Evolutionary conservation across 805 yeast genomes (phyloP).

Genomic region (Sugiyamaella smithiae): DNA sequence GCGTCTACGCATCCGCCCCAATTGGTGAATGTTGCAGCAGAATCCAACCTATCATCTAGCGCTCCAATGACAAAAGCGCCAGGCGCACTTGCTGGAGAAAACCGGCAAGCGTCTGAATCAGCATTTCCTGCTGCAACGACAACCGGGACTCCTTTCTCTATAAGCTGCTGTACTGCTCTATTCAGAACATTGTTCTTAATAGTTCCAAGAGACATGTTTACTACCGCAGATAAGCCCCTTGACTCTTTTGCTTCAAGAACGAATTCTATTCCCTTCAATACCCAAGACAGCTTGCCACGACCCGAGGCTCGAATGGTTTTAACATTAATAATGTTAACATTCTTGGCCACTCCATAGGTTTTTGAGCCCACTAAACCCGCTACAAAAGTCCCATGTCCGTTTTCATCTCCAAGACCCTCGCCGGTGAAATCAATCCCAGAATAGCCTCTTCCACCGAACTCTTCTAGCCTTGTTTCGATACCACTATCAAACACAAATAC

Average conservation of each 20-base stretch:
- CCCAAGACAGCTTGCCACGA: slow-evolving; percentile 49
- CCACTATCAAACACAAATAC: slow-evolving; percentile 87
- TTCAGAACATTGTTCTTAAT: slow-evolving; percentile 26
- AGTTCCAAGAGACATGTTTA: slow-evolving; percentile 30
- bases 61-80: slow-evolving; percentile 84
- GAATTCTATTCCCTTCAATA: slow-evolving; percentile 35
- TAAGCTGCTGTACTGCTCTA: slow-evolving; percentile 28
- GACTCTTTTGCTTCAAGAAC: slow-evolving; percentile 24
- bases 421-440: slow-evolving; percentile 45
- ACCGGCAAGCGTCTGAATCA: slow-evolving; percentile 69
- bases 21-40: slow-evolving; percentile 76
- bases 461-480: slow-evolving; percentile 36
- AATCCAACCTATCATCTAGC: slow-evolving; percentile 68
- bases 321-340: slow-evolving; percentile 58
- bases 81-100: slow-evolving; percentile 82
- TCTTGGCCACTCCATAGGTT: slow-evolving; percentile 77
- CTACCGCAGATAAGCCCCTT: slow-evolving; percentile 21
- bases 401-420: slow-evolving; percentile 55
- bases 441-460: slow-evolving; percentile 41
- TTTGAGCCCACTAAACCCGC: slow-evolving; percentile 80
- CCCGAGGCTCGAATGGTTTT: slow-evolving; percentile 69
- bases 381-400: slow-evolving; percentile 90
- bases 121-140: slow-evolving; percentile 60
- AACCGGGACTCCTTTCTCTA: slow-evolving; percentile 28
- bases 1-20: slow-evolving; percentile 92